These are phyloP conservation scores for Globisporangium abappressorium DNA, from an alignment of 352 stramenopile genomes.

Conservation along the genomic window DNA sequence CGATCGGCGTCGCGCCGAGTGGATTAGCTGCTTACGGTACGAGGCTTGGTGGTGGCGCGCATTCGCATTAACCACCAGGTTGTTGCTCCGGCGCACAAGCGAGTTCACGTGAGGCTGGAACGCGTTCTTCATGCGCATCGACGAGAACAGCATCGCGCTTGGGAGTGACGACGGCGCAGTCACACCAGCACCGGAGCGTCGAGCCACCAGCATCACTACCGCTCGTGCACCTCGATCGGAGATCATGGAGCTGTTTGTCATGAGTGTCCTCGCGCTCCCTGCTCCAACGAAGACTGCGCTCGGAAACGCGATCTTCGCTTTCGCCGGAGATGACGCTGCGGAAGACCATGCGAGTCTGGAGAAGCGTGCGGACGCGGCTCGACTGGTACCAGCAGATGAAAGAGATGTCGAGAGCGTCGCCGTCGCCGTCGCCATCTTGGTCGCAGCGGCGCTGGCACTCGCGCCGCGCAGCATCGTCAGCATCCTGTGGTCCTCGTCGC, in stretches of 20 bases:
- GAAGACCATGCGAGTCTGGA: not conserved
- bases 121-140: constrained; percentile 14
- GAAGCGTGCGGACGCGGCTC: not conserved
- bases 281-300: not conserved
- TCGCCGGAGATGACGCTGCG: not conserved
- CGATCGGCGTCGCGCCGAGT: not conserved
- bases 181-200: not conserved
- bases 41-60: constrained; percentile 9
- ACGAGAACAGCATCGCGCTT: constrained; percentile 12
- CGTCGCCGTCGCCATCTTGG: not conserved
- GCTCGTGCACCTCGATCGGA: not conserved
- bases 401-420: not conserved
- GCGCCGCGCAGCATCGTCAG: constrained; percentile 12
- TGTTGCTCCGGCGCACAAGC: not conserved
- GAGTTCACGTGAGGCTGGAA: constrained; percentile 12
- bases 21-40: constrained; percentile 16
- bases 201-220: not conserved
- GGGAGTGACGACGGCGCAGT: not conserved
- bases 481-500: not conserved
- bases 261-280: not conserved
- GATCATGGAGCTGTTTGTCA: constrained; percentile 4
- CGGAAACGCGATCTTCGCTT: not conserved
- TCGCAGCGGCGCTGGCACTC: not conserved
- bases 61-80: not conserved
- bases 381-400: not conserved